Conservation (phyloP, 768 basidiomycete species). For the Leucogyrophana mollusca region DNA sequence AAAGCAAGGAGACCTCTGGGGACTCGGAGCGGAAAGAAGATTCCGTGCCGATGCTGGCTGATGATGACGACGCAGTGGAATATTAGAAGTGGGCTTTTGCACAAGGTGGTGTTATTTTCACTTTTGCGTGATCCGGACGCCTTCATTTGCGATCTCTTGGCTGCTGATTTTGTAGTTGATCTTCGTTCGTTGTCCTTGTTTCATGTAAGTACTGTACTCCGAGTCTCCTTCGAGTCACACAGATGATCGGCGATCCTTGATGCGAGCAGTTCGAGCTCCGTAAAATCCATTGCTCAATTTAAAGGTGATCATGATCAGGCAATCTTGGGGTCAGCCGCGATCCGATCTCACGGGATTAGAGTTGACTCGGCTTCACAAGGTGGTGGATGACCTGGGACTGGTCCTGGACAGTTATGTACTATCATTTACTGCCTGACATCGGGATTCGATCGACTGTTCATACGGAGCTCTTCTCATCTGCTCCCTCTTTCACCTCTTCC, state of each 20-base stretch:
- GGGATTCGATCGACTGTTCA: too few relatives aligned
- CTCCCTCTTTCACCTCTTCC: too few relatives aligned
- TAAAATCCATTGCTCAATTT: too few relatives aligned
- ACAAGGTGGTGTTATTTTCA: constrained; percentile 17
- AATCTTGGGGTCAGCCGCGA: too few relatives aligned
- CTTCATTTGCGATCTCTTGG: constrained; percentile 3
- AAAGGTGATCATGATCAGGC: too few relatives aligned
- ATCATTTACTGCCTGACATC: too few relatives aligned
- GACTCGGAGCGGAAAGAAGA: constrained; percentile 55
- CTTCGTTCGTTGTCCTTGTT: not conserved
- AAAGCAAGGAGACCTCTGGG: constrained; percentile 34
- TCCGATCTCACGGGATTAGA: too few relatives aligned
- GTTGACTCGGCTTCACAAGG: too few relatives aligned
- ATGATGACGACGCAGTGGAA: constrained; percentile 82
- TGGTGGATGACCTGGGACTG: too few relatives aligned
- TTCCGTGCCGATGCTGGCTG: constrained; percentile 52
- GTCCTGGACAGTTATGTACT: too few relatives aligned
- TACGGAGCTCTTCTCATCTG: too few relatives aligned
- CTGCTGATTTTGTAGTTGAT: not conserved
- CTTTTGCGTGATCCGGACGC: constrained; percentile 1
- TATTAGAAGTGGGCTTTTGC: constrained; percentile 47
- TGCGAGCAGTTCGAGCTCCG: not conserved
- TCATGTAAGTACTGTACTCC: not conserved
- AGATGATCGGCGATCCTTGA: not conserved
- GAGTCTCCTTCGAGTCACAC: not conserved